A percentile compares a stretch with the other conserved stretches of the same genome.
Evolutionary conservation across 2,329 filamentous ascomycete genomes (phyloP).

Genomic region (Mycosphaerella sp.): DNA sequence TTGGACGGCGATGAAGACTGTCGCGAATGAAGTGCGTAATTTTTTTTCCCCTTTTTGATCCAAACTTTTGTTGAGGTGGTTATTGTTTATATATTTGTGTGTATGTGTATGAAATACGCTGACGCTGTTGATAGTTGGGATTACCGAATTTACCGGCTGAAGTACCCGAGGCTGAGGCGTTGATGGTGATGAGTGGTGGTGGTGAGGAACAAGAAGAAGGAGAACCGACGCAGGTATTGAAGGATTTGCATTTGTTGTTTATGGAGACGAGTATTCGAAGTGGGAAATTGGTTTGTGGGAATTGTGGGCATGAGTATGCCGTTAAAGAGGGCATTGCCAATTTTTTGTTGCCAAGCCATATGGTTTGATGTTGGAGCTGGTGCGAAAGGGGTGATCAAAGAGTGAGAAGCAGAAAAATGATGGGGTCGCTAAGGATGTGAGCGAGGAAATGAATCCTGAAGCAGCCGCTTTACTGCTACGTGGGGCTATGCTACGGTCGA

Average conservation of each 20-base stretch:
- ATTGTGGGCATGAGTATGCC: conserved; percentile 88
- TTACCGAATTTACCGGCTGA: conserved; percentile 62
- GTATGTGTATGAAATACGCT: not conserved
- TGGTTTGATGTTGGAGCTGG: conserved; percentile 51
- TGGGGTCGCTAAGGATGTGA: no score
- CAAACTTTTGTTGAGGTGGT: no score
- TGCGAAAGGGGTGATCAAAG: no score
- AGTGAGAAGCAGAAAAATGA: no score
- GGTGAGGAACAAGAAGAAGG: no score
- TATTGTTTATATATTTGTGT: not conserved
- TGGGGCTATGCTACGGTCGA: no score
- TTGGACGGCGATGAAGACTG: conserved; percentile 72
- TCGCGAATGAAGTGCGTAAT: conserved; percentile 63
- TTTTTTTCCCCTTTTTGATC: not conserved
- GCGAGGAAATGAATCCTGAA: no score
- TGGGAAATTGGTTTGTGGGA: conserved; percentile 82
- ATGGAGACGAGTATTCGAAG: conserved; percentile 85
- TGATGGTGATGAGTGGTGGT: conserved; percentile 47
- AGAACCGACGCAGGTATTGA: conserved; percentile 60
- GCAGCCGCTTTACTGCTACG: no score
- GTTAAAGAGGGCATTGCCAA: conserved; percentile 96
- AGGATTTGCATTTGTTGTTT: conserved; percentile 72
- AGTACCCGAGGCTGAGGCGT: conserved; percentile 32
- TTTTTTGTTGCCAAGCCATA: conserved; percentile 85
- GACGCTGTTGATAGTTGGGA: conserved; percentile 54